Conservation (phyloP, 2,329 filamentous ascomycete genomes). For the Exophiala sp. region DNA sequence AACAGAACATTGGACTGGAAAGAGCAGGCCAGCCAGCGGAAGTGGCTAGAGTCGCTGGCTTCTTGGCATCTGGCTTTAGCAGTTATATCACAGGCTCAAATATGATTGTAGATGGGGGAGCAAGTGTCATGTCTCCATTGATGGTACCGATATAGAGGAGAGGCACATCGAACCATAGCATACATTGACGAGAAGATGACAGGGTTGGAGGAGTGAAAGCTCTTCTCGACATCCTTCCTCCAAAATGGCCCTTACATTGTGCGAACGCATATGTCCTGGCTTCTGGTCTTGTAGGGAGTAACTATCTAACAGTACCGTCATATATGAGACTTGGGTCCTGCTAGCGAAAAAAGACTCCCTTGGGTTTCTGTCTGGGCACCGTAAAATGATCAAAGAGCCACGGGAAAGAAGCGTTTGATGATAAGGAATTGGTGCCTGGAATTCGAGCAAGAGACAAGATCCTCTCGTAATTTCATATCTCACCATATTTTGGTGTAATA, state of each 20-base stretch:
- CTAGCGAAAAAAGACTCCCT: conserved; percentile 97
- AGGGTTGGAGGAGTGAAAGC: background rate
- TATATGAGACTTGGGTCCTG: conserved; percentile 71
- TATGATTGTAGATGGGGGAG: conserved; percentile 60
- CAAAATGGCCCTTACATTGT: no score
- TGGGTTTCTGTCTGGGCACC: conserved; percentile 72
- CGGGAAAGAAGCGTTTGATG: conserved; percentile 71
- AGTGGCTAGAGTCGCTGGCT: conserved; percentile 59
- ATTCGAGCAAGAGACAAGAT: no score
- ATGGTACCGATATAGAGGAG: conserved; percentile 37
- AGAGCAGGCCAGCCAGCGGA: conserved; percentile 56
- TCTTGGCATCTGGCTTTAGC: conserved; percentile 61
- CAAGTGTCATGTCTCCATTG: conserved; percentile 44
- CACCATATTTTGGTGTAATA: no score
- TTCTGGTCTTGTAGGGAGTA: conserved; percentile 66
- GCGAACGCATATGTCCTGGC: background rate
- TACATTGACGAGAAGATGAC: background rate
- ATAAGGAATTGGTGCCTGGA: conserved; percentile 69
- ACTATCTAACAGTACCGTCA: conserved; percentile 97
- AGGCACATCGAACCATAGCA: background rate
- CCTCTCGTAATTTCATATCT: no score
- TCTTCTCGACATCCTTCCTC: background rate
- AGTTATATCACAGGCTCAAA: conserved; percentile 62
- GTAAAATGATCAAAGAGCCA: conserved; percentile 85
- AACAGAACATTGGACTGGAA: conserved; percentile 55